Conservation (phyloP, 176 grass and related monocot species). For the Olyra latifolia region DNA sequence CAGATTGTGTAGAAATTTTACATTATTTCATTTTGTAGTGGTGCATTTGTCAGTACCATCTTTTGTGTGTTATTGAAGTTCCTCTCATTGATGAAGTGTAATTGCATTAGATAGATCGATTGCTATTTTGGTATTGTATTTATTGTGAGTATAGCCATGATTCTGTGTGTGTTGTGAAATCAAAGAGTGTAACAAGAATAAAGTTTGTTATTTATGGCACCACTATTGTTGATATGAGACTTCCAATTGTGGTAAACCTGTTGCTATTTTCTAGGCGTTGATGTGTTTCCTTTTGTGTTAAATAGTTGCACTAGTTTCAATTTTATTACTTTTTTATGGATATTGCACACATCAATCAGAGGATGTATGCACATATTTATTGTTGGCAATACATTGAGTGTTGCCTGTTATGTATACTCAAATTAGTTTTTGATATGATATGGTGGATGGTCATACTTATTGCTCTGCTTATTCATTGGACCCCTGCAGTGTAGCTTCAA, state of each 20-base stretch:
- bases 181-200: neutral
- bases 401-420: neutral
- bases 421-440: neutral
- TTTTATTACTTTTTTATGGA: neutral
- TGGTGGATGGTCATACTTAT: neutral
- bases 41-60: neutral
- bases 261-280: neutral
- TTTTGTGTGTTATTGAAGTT: neutral
- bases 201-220: neutral
- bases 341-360: neutral
- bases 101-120: neutral
- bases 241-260: conserved; percentile 5
- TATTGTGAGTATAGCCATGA: neutral
- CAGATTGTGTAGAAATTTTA: neutral
- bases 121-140: neutral
- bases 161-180: neutral
- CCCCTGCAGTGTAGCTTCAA: neutral
- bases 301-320: neutral
- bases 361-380: neutral
- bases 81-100: neutral
- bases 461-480: neutral
- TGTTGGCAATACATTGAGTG: neutral
- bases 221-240: neutral
- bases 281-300: neutral
- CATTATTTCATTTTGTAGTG: neutral